These are phyloP conservation scores for Leccinum disarticulatum DNA, from an alignment of 768 basidiomycete species.

Conservation along the genomic window DNA sequence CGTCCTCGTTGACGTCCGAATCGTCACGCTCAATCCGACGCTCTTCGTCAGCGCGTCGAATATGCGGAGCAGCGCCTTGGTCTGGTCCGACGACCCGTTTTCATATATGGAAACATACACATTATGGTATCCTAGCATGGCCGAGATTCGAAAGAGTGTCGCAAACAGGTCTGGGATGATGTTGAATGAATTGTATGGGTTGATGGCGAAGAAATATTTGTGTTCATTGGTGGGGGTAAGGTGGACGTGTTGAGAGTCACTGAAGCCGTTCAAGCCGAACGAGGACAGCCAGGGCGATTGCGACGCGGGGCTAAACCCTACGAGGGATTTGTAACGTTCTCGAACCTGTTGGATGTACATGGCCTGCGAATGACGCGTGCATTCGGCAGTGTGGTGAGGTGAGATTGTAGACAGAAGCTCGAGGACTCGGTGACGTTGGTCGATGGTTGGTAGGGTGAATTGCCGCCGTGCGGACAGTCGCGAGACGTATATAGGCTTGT, in stretches of 20 bases:
- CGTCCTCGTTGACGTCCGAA: constrained; percentile 89
- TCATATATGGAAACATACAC: constrained; percentile 99
- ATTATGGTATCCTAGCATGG: constrained; percentile 94
- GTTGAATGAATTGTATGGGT: constrained; percentile 99
- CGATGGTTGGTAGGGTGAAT: constrained; percentile 72
- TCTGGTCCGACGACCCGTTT: constrained; percentile 98
- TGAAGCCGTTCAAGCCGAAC: constrained; percentile 46
- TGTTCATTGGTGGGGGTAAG: constrained; percentile 59
- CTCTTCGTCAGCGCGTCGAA: constrained; percentile 90
- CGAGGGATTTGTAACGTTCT: constrained; percentile 81
- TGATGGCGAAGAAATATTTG: constrained; percentile 99
- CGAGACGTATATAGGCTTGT: constrained; percentile 46
- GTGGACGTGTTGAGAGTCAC: constrained; percentile 40
- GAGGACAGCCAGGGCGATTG: constrained; percentile 60
- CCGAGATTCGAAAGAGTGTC: constrained; percentile 90
- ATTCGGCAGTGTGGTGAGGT: constrained; percentile 91
- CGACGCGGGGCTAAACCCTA: constrained; percentile 70
- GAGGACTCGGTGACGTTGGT: constrained; percentile 84
- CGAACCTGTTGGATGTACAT: constrained; percentile 82
- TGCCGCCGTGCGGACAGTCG: constrained; percentile 59
- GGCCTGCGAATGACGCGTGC: constrained; percentile 80
- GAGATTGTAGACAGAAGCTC: constrained; percentile 85
- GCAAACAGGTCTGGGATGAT: constrained; percentile 96
- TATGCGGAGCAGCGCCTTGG: constrained; percentile 92
- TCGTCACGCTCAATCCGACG: constrained; percentile 90